phyloP scores from a whole-genome alignment of 2,329 filamentous ascomycete species.

The Elsinoe necatrix region DNA sequence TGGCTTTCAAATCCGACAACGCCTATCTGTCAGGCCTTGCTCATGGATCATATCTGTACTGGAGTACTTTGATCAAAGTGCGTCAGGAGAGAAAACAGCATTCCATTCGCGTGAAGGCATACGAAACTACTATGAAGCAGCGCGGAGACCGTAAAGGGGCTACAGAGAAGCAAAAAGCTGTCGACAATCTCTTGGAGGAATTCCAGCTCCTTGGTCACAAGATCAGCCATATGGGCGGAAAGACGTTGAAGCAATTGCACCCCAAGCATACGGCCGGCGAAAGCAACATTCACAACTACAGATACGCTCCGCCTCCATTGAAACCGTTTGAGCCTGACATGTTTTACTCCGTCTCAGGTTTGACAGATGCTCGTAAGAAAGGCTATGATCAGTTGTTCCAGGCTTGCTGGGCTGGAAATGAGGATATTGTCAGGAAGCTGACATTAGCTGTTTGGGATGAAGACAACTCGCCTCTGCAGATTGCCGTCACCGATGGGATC shows the following conservation, averaged over 20 bases:
- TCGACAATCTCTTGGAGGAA: constrained; percentile 43
- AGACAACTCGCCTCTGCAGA: constrained; percentile 52
- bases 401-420: constrained; percentile 63
- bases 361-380: constrained; percentile 21
- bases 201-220: constrained; percentile 48
- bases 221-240: constrained; percentile 53
- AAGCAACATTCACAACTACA: neutral
- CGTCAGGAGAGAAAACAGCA: constrained; percentile 32
- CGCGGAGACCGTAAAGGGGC: constrained; percentile 26
- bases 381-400: constrained; percentile 64
- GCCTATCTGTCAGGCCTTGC: constrained; percentile 45
- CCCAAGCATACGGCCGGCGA: constrained; percentile 39
- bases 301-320: constrained; percentile 18
- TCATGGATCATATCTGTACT: constrained; percentile 54
- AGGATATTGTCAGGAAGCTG: constrained; percentile 55
- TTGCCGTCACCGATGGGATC: constrained; percentile 49
- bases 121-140: constrained; percentile 23
- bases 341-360: neutral
- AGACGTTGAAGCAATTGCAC: constrained; percentile 57
- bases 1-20: constrained; percentile 36
- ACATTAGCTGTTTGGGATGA: constrained; percentile 53
- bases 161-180: constrained; percentile 48
- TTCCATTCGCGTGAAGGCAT: constrained; percentile 28
- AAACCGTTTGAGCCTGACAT: neutral
- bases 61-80: constrained; percentile 40